phyloP scores from a whole-genome alignment of 129 eudicot genomes.

The Logfia minima region DNA sequence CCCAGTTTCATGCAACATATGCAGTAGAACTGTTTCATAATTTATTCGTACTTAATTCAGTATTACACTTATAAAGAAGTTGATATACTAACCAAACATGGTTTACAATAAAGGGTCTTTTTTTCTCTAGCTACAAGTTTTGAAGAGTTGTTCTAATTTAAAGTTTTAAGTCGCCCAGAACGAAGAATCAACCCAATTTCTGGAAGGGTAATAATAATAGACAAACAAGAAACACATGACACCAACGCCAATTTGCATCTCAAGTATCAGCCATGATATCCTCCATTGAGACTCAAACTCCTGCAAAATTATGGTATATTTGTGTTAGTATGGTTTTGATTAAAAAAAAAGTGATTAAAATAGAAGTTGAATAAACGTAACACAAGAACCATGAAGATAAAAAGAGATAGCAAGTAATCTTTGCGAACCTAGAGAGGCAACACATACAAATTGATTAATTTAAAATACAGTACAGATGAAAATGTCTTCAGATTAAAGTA shows the following conservation, averaged over 20 bases:
- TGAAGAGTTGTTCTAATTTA: constrained; percentile 18
- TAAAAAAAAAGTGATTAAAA: background rate
- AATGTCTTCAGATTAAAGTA: background rate
- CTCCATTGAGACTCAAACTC: constrained; percentile 44
- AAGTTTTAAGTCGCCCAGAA: constrained; percentile 23
- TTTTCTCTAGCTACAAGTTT: no score
- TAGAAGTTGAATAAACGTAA: background rate
- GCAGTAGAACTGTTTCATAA: background rate
- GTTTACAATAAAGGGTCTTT: constrained; percentile 22
- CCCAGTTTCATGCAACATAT: background rate
- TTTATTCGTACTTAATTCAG: constrained; percentile 33
- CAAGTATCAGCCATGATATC: constrained; percentile 49
- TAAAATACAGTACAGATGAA: background rate
- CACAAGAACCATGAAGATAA: background rate
- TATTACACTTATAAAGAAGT: constrained; percentile 22
- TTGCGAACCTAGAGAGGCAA: background rate
- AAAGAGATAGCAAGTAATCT: background rate
- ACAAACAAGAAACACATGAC: constrained; percentile 34
- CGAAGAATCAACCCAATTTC: constrained; percentile 22
- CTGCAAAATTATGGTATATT: constrained; percentile 29
- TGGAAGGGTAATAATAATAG: constrained; percentile 31
- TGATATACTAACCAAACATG: constrained; percentile 31
- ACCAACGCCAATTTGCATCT: constrained; percentile 13
- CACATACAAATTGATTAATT: background rate
- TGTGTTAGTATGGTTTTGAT: constrained; percentile 13